These are phyloP conservation scores for Planoprotostelium fungivorum DNA, from an alignment of 78 protist species.

Conservation along the genomic window DNA sequence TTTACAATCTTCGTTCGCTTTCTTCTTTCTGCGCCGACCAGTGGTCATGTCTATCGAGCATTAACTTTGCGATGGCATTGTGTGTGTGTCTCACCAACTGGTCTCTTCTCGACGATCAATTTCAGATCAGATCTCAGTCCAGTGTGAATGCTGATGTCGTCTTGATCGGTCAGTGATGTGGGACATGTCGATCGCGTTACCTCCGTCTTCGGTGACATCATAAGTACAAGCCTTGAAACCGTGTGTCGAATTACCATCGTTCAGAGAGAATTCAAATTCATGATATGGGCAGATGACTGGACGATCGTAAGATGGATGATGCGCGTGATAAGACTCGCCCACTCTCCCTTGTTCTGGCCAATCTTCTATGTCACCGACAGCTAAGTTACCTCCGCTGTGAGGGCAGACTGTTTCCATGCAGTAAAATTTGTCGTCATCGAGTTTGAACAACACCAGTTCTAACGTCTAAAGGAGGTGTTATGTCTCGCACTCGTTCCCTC, in stretches of 20 bases:
- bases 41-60: not conserved
- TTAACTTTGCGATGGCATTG: too few relatives aligned
- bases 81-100: not conserved
- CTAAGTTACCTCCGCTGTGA: not conserved
- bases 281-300: not conserved
- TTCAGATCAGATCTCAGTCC: not conserved
- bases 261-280: not conserved
- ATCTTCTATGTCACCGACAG: not conserved
- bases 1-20: not conserved
- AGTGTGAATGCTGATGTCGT: too few relatives aligned
- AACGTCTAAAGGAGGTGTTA: not conserved
- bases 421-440: not conserved
- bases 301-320: not conserved
- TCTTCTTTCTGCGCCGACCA: not conserved
- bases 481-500: not conserved
- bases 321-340: not conserved
- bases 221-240: not conserved
- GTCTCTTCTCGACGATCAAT: not conserved
- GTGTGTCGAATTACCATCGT: not conserved
- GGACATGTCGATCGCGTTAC: not conserved
- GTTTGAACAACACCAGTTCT: not conserved
- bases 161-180: too few relatives aligned
- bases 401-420: not conserved
- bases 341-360: not conserved
- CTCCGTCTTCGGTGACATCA: not conserved